A percentile compares a stretch with the other conserved stretches of the same genome.
Conservation (phyloP, 1,139 yeast genomes). For the Diutina sp. region DNA sequence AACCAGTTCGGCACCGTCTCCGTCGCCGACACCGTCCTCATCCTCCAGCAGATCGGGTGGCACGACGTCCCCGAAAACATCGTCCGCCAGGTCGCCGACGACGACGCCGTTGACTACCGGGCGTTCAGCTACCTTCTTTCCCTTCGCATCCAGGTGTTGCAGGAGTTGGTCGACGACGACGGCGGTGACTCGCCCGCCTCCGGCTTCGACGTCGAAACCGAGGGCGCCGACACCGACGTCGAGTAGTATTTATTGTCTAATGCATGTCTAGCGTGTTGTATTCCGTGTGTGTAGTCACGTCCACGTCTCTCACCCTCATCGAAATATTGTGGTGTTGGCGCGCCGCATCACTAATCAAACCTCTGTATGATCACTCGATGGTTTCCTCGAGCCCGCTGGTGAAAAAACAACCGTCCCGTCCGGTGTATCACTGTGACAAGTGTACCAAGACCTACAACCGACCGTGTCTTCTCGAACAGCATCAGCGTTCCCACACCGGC, state of each 20-base stretch:
- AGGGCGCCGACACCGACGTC: background rate
- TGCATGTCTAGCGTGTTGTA: background rate
- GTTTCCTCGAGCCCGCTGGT: background rate
- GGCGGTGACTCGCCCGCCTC: no score
- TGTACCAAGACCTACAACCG: slow-evolving; percentile 71
- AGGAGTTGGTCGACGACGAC: background rate
- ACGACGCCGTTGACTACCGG: background rate
- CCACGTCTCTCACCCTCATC: no score
- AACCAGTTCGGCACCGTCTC: slow-evolving; percentile 1
- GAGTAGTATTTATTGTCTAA: background rate
- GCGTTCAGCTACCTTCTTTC: background rate
- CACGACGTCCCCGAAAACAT: background rate
- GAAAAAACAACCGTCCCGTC: background rate
- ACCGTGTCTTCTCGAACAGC: slow-evolving; percentile 79
- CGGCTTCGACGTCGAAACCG: background rate
- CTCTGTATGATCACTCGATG: background rate
- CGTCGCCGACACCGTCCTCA: background rate
- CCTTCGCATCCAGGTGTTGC: background rate
- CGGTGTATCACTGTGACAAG: slow-evolving; percentile 41
- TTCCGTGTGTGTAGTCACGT: no score
- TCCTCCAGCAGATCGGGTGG: background rate
- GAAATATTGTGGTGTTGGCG: background rate
- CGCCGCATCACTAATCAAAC: background rate
- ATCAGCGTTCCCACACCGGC: slow-evolving; percentile 64
- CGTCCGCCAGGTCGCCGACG: background rate